Evolutionary conservation across 768 basidiomycete species (phyloP), one percentile per base, ranked within the genome.

Genomic region (Chlorophyllum brunneum): DNA sequence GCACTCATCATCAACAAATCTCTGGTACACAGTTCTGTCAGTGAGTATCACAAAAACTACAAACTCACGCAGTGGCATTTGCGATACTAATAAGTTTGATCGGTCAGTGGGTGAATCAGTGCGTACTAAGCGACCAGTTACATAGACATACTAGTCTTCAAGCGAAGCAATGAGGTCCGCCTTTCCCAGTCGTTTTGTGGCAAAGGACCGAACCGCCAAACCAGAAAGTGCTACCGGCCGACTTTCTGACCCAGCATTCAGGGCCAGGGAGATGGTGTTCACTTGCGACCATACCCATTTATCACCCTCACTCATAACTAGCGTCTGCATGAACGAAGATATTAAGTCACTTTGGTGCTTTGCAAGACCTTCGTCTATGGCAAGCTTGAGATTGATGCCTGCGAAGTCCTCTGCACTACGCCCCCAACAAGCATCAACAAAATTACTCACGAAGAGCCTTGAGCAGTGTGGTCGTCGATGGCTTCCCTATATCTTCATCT

Each of bases 301-400:
- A 59, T 95, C 90, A 13, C 95, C 95, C 73, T 97, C 94, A 51
- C 89, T 92, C 95, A 98, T 98, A 59, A 98, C 82, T 30, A 98
- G 72, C 13, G 92, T 92, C 70, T 98, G 95, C 61, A 98, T 73
- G 68, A 95, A 98, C 0, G 91, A 93, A 3, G 95, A 89, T 44
- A 91, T 88, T 39, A 98, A 77, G 61, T 91, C 86, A 55, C 82
- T 87, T 64, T 92, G 87, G 0, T 85, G 82, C 60, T 81, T 84
- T 56, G 87, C 80, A 36, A 95, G 76, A 16, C 92, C 92, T 59
- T 86, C 86, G 62, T 94, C 90, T 46, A 98, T 97, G 2, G 93
- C 95, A 39, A 93, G 78, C 65, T 95, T 95, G 49, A 98, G 79
- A 64, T 95, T 92, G 15, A 82, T 78, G 37, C 88, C 88, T 84